Conservation (phyloP, 1,139 yeast species). For the Kluyveromyces sp. region DNA sequence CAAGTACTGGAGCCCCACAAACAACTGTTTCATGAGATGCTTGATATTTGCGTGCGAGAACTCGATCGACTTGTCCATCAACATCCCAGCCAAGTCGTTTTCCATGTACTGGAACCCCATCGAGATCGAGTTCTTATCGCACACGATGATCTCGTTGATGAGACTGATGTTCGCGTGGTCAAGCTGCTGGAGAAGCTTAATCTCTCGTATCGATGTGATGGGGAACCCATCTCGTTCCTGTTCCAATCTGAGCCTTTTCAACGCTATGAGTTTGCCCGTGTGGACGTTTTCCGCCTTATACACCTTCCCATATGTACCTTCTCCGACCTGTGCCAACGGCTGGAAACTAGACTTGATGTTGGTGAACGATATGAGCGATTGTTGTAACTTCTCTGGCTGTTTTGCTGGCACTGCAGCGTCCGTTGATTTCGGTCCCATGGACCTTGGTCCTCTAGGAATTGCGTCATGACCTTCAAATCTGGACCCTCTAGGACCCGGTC, state of each 20-base stretch:
- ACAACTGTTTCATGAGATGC: constrained; percentile 64
- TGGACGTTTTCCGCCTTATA: constrained; percentile 43
- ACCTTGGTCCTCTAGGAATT: constrained; percentile 2
- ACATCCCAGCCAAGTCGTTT: constrained; percentile 83
- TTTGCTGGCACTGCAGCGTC: neutral
- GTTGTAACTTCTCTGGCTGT: constrained; percentile 1
- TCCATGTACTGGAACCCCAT: constrained; percentile 94
- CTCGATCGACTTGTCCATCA: constrained; percentile 65
- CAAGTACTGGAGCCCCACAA: constrained; percentile 73
- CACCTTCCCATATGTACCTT: constrained; percentile 79
- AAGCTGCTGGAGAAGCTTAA: constrained; percentile 77
- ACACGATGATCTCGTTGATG: constrained; percentile 84
- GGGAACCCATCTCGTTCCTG: constrained; percentile 93
- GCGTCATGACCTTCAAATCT: constrained; percentile 4
- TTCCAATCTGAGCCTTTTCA: constrained; percentile 77
- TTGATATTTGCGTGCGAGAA: constrained; percentile 66
- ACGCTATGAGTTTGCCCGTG: constrained; percentile 71
- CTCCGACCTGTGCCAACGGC: constrained; percentile 52
- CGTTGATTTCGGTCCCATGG: neutral
- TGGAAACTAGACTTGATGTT: constrained; percentile 23
- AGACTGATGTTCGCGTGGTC: constrained; percentile 78
- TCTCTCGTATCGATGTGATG: constrained; percentile 89
- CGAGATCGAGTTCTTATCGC: constrained; percentile 57
- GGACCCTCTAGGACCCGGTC: neutral
- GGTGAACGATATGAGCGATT: constrained; percentile 11